Percentiles rank a stretch among this genome's conserved stretches.
Conservation (phyloP, 495 filamentous ascomycete species). For the Penicillium cinerascens region DNA sequence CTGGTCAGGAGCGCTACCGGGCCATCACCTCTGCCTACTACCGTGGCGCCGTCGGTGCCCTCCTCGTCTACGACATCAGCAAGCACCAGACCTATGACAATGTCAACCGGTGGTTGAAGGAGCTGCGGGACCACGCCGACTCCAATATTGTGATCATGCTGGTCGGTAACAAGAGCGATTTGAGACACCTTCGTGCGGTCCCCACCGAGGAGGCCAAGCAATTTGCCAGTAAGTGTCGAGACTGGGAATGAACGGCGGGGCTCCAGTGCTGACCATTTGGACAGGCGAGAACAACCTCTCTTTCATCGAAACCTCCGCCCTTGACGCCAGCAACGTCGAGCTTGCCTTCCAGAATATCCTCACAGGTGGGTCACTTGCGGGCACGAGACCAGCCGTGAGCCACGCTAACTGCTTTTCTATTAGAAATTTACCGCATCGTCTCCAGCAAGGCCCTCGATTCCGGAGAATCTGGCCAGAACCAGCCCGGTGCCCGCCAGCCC, state of each 20-base stretch:
- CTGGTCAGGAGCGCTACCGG: constrained; percentile 97
- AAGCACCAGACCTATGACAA: constrained; percentile 99
- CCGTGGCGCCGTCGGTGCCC: constrained; percentile 91
- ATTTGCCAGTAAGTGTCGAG: constrained; percentile 80
- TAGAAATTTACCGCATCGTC: constrained; percentile 99
- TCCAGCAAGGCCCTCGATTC: constrained; percentile 94
- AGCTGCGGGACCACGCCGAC: constrained; percentile 96
- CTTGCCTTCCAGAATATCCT: constrained; percentile 99
- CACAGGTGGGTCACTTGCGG: constrained; percentile 65
- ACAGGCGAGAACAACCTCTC: constrained; percentile 33
- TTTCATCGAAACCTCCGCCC: constrained; percentile 96
- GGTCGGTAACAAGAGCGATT: constrained; percentile 99
- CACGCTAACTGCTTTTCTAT: neutral
- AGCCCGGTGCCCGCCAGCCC: constrained; percentile 67
- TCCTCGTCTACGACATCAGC: constrained; percentile 99
- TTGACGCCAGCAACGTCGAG: constrained; percentile 99
- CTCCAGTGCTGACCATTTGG: neutral
- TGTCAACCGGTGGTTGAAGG: constrained; percentile 98
- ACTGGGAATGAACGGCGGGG: neutral
- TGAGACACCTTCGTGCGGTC: constrained; percentile 94
- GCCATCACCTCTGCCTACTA: constrained; percentile 99
- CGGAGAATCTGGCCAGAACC: constrained; percentile 70
- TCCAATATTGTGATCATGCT: constrained; percentile 99
- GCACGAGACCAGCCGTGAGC: neutral
- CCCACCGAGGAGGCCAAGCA: constrained; percentile 97